These are phyloP conservation scores for Fusarium domesticum DNA, from an alignment of 2,329 filamentous ascomycete species.

Conservation along the genomic window DNA sequence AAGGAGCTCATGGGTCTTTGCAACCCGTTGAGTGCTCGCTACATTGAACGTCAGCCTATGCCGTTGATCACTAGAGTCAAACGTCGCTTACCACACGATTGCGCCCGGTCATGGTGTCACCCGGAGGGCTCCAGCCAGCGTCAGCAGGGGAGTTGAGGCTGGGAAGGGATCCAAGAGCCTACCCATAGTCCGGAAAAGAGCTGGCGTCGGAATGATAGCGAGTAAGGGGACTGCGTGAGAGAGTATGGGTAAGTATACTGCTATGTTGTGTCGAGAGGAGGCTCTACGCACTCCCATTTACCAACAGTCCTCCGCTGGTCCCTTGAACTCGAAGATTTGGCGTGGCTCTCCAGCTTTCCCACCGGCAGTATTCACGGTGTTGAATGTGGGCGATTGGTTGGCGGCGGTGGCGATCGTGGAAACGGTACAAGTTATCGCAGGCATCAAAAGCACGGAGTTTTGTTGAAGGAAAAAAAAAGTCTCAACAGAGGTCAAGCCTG, in stretches of 20 bases:
- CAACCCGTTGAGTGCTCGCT: slow-evolving; percentile 21
- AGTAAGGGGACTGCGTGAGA: slow-evolving; percentile 32
- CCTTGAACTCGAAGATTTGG: slow-evolving; percentile 15
- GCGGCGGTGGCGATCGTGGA: slow-evolving; percentile 9
- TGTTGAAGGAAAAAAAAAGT: too few relatives aligned
- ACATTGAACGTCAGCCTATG: slow-evolving; percentile 10
- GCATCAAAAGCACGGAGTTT: too few relatives aligned
- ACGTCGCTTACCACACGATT: slow-evolving; percentile 25
- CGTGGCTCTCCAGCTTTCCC: slow-evolving; percentile 31
- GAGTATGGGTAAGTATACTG: slow-evolving; percentile 2
- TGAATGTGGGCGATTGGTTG: slow-evolving; percentile 4
- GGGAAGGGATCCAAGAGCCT: slow-evolving; percentile 16
- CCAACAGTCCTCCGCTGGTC: slow-evolving; percentile 23
- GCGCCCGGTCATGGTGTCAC: slow-evolving; percentile 20
- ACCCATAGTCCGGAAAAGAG: slow-evolving; percentile 45
- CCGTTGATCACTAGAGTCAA: background rate
- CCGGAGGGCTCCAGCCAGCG: slow-evolving; percentile 24
- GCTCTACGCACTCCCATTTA: slow-evolving; percentile 33
- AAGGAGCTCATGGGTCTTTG: slow-evolving; percentile 24
- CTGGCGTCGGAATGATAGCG: slow-evolving; percentile 37
- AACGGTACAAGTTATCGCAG: background rate
- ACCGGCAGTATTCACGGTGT: slow-evolving; percentile 19
- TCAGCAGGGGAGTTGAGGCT: slow-evolving; percentile 19
- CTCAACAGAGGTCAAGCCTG: too few relatives aligned
- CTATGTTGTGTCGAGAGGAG: slow-evolving; percentile 6